Base-by-base conservation (phyloP, 108 stramenopile species). In the Cylindrotheca fusiformis region DNA sequence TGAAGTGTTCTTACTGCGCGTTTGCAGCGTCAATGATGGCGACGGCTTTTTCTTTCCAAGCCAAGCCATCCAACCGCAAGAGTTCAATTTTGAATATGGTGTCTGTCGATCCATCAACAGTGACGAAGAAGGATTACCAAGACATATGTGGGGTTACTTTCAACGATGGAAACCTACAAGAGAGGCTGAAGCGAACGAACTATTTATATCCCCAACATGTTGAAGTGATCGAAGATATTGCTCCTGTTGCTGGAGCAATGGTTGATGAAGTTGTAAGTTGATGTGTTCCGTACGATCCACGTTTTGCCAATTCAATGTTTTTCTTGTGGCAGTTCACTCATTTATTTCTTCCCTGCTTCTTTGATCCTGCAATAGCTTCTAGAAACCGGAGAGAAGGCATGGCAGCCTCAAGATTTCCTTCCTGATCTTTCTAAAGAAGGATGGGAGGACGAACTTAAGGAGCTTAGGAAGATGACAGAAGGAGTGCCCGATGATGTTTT, bases 381-480 rank as follows among this genome's bases (percentile, higher is more conserved):
- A 32, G 88, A 91, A 74, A 95, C 94, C 19, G 94, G 94, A 10
- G 90, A 90, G 22, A 81, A 80, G 32, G 72, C 90, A 4, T 95
- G 94, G 94, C 94, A 95, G 60, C 94, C 94, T 27, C 90, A 91
- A 67, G 94, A 95, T 71, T 95, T 76, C 76, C 85, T 95, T 30
- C 94, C 94, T 48, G 94, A 95, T 68, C 78, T 92, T 48, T 60
- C 87, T 32, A 48, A 77, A 32, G 80, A 84, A 53, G 74, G 64
- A 20, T 95, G 88, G 88, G 61, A 79, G 32, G 88, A 92, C 49
- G 51, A 76, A 46, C 63, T 90, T 29, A 86, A 90, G 68, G 79
- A 90, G 32, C 56, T 92, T 29, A 76, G 94, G 36, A 82, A 79
- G 24, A 64, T 82, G 63, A 88, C 90, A 18, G 74, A 63, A 28